A percentile compares a stretch with the other conserved stretches of the same genome.
phyloP scores from a whole-genome alignment of 768 basidiomycete species.

The Mycena haematopus region DNA sequence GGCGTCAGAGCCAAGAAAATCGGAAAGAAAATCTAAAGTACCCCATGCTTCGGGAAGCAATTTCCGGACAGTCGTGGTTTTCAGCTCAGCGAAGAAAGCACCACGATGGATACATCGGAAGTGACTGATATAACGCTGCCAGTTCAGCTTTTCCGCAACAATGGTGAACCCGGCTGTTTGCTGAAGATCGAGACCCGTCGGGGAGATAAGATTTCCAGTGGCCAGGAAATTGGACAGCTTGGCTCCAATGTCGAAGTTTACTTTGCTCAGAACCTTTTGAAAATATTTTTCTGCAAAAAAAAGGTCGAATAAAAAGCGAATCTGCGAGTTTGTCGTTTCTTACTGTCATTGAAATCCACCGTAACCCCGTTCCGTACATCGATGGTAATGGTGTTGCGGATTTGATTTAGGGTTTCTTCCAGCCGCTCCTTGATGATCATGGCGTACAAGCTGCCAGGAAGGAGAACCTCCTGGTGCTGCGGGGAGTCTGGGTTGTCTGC shows the following conservation, averaged over 20 bases:
- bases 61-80: slow-evolving; percentile 97
- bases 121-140: slow-evolving; percentile 97
- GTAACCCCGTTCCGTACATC: slow-evolving; percentile 81
- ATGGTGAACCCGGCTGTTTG: slow-evolving; percentile 99
- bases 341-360: slow-evolving; percentile 91
- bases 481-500: slow-evolving; percentile 98
- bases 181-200: slow-evolving; percentile 94
- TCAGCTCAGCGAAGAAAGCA: slow-evolving; percentile 98
- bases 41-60: slow-evolving; percentile 98
- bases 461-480: slow-evolving; percentile 96
- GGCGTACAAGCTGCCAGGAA: slow-evolving; percentile 90
- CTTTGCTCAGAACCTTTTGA: slow-evolving; percentile 69
- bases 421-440: slow-evolving; percentile 99
- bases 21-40: slow-evolving; percentile 41
- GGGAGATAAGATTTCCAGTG: slow-evolving; percentile 94
- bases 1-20: slow-evolving; percentile 13
- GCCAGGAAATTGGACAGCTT: slow-evolving; percentile 94
- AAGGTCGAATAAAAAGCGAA: slow-evolving; percentile 2
- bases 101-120: slow-evolving; percentile 99
- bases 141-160: slow-evolving; percentile 98
- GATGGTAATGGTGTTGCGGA: slow-evolving; percentile 68
- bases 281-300: slow-evolving; percentile 77
- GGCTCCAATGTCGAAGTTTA: slow-evolving; percentile 92
- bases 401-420: slow-evolving; percentile 83
- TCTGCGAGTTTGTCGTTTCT: slow-evolving; percentile 36